Base-by-base conservation (phyloP, 2,329 filamentous ascomycete species). In the Sphaerostilbella broomeana region DNA sequence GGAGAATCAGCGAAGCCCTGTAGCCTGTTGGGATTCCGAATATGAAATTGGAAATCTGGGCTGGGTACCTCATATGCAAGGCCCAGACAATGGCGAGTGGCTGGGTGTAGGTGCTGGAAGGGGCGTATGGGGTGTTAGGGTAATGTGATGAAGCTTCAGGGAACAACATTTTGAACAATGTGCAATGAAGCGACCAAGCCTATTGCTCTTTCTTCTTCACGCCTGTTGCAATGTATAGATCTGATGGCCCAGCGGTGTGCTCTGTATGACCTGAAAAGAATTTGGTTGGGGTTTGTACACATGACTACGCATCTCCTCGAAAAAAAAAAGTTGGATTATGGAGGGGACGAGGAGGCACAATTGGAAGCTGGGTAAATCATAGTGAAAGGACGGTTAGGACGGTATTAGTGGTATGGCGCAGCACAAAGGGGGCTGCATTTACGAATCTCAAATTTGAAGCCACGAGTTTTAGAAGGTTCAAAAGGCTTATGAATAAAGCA, bases 11-110 rank as follows among this genome's bases (percentile, higher is more conserved):
- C 77, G 76, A 45, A 81, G 73, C 16, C 86, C 86, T 0, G 77
- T 84, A 4, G 83, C 83, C 5, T 81, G 77, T 55, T 94, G 86
- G 86, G 75, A 82, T 57, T 90, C 86, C 59, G 86, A 92, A 48
- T 90, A 90, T 52, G 86, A 94, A 61, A 79, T 94, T 35, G 82
- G 80, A 27, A 94, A 94, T 57, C 69, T 94, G 11, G 85, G 83
- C 48, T 94, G 86, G 86, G 84, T 86, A 20, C 86, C 86, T 21
- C 81, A 81, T 46, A 67, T 80, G 16, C 64, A 82, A 40, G 82
- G 73, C 20, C 69, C 68, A 13, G 84, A 89, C 42, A 77, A 75
- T 12, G 84, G 84, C 15, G 86, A 94, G 51, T 94, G 86, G 86
- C 67, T 94, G 6, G 86, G 86, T 30, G 83, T 92, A 2, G 83